These are phyloP conservation scores for Trichosporon sp. DNA, from an alignment of 1,284 basidiomycete genomes.

Conservation along the genomic window DNA sequence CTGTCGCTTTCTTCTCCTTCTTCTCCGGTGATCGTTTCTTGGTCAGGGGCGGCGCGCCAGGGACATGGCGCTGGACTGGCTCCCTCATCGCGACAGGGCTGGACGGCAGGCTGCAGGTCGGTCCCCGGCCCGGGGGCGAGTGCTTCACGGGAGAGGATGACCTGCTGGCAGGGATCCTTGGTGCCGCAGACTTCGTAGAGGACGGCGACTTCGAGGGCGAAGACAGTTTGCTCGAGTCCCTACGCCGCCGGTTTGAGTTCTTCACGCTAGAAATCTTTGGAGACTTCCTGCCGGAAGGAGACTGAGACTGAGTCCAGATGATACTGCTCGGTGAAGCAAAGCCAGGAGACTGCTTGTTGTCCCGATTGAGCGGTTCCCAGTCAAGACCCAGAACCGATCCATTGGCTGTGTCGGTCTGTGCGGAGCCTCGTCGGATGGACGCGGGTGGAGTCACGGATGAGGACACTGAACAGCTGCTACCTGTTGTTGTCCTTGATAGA, in stretches of 20 bases:
- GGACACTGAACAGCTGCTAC: constrained; percentile 9
- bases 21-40: neutral
- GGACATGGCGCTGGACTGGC: constrained; percentile 5
- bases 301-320: neutral
- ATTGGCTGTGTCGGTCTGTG: constrained; percentile 1
- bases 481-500: constrained; percentile 16
- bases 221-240: neutral
- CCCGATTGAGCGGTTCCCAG: constrained; percentile 9
- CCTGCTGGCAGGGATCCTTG: neutral
- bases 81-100: neutral
- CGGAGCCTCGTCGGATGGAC: constrained; percentile 6
- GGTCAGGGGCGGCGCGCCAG: constrained; percentile 7
- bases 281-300: neutral
- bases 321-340: neutral
- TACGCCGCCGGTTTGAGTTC: neutral
- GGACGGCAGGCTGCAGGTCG: neutral
- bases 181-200: neutral
- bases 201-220: neutral
- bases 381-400: constrained; percentile 15
- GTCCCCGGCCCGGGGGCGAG: neutral
- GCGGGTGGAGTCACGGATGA: constrained; percentile 5
- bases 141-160: neutral
- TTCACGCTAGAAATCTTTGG: neutral
- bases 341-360: neutral
- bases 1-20: neutral